Conservation (phyloP, 768 basidiomycete species). For the Trichaptum fuscoviolaceum region DNA sequence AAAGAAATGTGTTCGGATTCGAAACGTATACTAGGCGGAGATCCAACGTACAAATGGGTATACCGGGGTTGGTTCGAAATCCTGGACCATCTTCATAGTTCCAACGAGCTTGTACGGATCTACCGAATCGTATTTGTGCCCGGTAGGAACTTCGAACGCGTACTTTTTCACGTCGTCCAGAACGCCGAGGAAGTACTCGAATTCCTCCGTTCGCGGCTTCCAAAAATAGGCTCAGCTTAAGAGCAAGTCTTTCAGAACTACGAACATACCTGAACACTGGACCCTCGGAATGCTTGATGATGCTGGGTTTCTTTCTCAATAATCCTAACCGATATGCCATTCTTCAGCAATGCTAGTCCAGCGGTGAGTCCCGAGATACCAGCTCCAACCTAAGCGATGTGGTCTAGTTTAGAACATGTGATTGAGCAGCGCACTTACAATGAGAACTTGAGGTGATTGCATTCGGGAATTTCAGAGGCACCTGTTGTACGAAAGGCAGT, state of each 20-base stretch:
- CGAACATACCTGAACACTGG: neutral
- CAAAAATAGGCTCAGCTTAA: neutral
- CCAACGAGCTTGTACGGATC: neutral
- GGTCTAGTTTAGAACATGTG: neutral
- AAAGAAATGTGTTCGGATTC: neutral
- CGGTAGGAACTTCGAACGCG: neutral
- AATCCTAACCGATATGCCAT: slow-evolving; percentile 10
- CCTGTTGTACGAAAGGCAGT: no score
- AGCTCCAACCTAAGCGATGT: slow-evolving; percentile 8
- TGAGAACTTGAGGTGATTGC: neutral
- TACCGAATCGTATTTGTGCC: neutral
- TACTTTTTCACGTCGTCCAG: neutral
- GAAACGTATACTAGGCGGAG: neutral
- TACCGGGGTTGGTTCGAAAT: neutral
- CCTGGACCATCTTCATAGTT: neutral
- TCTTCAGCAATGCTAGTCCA: slow-evolving; percentile 9
- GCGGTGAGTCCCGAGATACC: slow-evolving; percentile 10
- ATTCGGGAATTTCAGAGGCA: neutral
- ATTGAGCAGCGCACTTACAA: neutral
- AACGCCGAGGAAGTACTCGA: neutral
- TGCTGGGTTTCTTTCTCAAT: slow-evolving; percentile 1
- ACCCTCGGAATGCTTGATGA: neutral
- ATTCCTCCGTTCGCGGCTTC: neutral
- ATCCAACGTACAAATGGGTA: neutral
- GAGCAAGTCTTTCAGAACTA: neutral